These are phyloP conservation scores for Phytophthora macrochlamydospora DNA, from an alignment of 352 stramenopile species.

Conservation along the genomic window DNA sequence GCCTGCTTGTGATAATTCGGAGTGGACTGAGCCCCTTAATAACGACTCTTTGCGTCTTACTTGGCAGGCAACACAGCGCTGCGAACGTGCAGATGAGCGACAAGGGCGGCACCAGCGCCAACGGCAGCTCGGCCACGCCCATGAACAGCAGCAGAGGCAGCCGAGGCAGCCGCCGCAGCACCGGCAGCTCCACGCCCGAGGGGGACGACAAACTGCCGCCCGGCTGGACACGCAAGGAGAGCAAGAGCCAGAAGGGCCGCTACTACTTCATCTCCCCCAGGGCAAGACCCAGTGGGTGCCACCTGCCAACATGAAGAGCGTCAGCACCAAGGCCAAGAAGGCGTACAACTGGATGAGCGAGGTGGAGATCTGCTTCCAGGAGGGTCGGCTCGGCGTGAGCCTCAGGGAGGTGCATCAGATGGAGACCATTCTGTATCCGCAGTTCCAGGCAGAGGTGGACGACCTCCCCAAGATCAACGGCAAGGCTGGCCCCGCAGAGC, in stretches of 20 bases:
- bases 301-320: slow-evolving; percentile 32
- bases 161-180: slow-evolving; percentile 30
- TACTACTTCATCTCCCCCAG: slow-evolving; percentile 87
- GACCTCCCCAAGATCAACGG: slow-evolving; percentile 87
- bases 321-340: slow-evolving; percentile 38
- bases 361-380: slow-evolving; percentile 88
- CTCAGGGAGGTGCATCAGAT: slow-evolving; percentile 77
- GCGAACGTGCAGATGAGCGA: slow-evolving; percentile 7
- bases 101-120: background rate
- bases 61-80: slow-evolving; percentile 8
- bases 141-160: slow-evolving; percentile 24
- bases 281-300: slow-evolving; percentile 88
- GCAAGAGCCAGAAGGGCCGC: slow-evolving; percentile 83
- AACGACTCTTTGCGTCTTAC: background rate
- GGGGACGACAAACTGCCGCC: slow-evolving; percentile 55
- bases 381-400: slow-evolving; percentile 82
- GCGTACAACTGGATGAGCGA: slow-evolving; percentile 84
- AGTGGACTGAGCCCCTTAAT: background rate
- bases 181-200: slow-evolving; percentile 26
- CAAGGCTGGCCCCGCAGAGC: slow-evolving; percentile 81
- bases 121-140: slow-evolving; percentile 6
- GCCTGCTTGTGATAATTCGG: background rate
- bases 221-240: slow-evolving; percentile 85
- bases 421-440: slow-evolving; percentile 77
- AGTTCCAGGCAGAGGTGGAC: slow-evolving; percentile 90